Evolutionary conservation across 2,329 filamentous ascomycete genomes (phyloP), one percentile per base, ranked within the genome.

Genomic region (Pseudocercospora eumusae): DNA sequence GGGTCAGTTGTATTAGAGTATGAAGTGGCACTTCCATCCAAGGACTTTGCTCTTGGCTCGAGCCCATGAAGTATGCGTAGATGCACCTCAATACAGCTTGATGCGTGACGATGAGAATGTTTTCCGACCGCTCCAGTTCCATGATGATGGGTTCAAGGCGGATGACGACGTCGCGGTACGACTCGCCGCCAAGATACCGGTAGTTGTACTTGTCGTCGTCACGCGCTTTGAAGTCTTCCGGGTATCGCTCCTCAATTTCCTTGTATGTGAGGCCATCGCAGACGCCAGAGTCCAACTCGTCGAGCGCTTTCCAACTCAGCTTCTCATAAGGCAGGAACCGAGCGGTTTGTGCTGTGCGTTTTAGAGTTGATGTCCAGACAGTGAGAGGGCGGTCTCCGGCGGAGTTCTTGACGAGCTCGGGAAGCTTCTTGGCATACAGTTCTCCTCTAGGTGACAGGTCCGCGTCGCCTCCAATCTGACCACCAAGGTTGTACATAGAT

Each of bases 191-290:
- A 4, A 95, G 89, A 78, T 99, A 99, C 61, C 95, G 92, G 80
- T 99, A 99, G 81, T 99, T 98, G 85, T 98, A 98, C 79, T 99
- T 99, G 82, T 99, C 95, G 69, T 96, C 92, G 76, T 99, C 95
- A 65, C 95, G 91, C 33, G 93, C 92, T 55, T 88, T 87, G 79
- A 99, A 99, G 79, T 99, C 95, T 69, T 97, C 93, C 0, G 95
- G 95, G 75, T 91, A 98, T 59, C 85, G 81, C 71, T 96, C 86
- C 72, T 95, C 92, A 74, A 99, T 98, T 75, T 99, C 90, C 72
- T 92, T 91, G 76, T 97, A 97, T 1, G 95, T 99, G 75, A 98
- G 86, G 59, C 93, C 93, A 72, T 99, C 95, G 79, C 95, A 99
- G 53, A 98, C 91, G 56, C 95, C 95, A 1, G 92, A 93, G 76